Evolutionary conservation across 106 monocot genomes (phyloP), one percentile per base, ranked within the genome.

Genomic region (Acorus gramineus): DNA sequence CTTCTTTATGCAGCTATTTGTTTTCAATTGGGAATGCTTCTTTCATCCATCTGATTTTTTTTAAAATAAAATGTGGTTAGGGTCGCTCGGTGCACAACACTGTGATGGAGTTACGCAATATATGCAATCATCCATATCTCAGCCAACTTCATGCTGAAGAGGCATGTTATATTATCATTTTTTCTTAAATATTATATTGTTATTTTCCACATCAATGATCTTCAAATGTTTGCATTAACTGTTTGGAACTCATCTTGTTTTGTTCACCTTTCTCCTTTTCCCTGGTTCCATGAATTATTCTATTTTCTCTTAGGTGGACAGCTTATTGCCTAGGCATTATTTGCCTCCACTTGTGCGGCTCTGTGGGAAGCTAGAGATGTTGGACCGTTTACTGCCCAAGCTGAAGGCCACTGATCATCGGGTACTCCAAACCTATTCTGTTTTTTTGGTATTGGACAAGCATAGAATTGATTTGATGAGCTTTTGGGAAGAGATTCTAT

Each of bases 331-430:
- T 49, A 79, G 58, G 68, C 96, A 98, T 77, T 98, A 79, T 76
- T 70, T 98, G 50, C 96, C 96, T n/a, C 69, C 87, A 11, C 4
- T 98, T 57, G 81, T 98, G 69, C 85, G 96, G 62, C 87, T 87
- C 62, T 98, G 96, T 81, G 96, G 96, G 60, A 98, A 98, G 82
- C 68, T 98, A 66, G 96, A 98, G 68, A 98, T 98, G 91, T 70
- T 98, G 64, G 96, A 98, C 64, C 82, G 96, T 7, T 72, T 98
- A 57, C 79, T 98, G 47, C 96, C 96, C 10, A 98, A 98, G 68
- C 82, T 98, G 28, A 98, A 98, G 67, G 91, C 91, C n/a, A 91
- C 91, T 71, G 92, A 79, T 71, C 96, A 98, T 73, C 70, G 96
- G 77, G 96, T 92, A 83, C 43, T 56, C 44, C 43, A 49, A 11